These are phyloP conservation scores for Thymus quinquecostatus DNA, from an alignment of 257 asterid species.

Conservation along the genomic window DNA sequence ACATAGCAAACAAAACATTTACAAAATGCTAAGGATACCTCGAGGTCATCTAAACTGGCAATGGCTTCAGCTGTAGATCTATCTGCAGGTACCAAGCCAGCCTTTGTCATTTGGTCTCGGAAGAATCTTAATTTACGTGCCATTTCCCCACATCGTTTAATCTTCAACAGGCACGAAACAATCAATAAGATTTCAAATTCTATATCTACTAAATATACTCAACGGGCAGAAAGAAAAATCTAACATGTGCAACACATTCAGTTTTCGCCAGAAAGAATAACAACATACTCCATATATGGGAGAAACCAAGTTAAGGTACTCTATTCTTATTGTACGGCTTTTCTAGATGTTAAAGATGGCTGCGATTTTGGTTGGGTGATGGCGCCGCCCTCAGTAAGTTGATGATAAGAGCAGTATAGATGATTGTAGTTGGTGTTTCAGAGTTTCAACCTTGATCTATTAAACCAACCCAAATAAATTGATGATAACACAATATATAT, in stretches of 20 bases:
- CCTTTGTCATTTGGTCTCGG: constrained; percentile 85
- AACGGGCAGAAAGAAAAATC: constrained; percentile 25
- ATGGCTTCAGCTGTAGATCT: constrained; percentile 45
- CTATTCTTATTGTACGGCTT: not conserved
- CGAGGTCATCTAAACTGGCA: constrained; percentile 77
- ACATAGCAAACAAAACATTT: constrained; percentile 16
- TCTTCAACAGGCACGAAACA: constrained; percentile 46
- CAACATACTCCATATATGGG: constrained; percentile 12
- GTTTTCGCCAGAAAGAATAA: not conserved
- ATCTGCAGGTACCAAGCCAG: constrained; percentile 69
- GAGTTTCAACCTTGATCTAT: constrained; percentile 7
- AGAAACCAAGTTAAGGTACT: constrained; percentile 15
- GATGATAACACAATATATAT: constrained; percentile 3
- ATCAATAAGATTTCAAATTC: constrained; percentile 24
- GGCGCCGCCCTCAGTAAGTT: constrained; percentile 13
- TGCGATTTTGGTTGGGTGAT: not conserved
- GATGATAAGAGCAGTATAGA: not conserved
- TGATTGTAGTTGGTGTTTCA: not conserved
- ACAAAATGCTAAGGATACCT: constrained; percentile 53
- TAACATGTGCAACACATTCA: constrained; percentile 13
- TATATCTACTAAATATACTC: constrained; percentile 9
- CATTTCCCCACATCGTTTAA: constrained; percentile 98
- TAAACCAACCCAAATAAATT: not conserved
- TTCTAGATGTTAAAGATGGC: not conserved
- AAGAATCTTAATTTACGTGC: constrained; percentile 93